Evolutionary conservation across 768 basidiomycete species (phyloP).

Genomic region (Termitomyces sp.): DNA sequence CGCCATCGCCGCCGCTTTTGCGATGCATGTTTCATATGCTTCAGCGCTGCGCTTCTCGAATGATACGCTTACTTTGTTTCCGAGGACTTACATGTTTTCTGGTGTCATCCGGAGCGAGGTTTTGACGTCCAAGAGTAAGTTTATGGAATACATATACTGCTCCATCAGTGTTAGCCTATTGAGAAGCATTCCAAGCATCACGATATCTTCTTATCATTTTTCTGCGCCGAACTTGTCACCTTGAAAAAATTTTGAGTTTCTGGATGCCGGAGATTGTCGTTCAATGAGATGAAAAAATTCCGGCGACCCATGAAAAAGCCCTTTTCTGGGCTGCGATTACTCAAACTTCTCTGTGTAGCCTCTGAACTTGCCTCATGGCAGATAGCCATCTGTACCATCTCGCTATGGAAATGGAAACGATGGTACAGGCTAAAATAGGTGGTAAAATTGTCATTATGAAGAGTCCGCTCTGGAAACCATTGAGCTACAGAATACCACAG

Average conservation of each 20-base stretch:
- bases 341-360: background rate
- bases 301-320: background rate
- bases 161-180: background rate
- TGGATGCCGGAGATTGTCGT: background rate
- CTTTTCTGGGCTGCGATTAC: too few species aligned
- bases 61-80: background rate
- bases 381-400: background rate
- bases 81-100: constrained; percentile 2
- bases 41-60: background rate
- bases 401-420: background rate
- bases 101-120: background rate
- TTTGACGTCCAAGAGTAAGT: background rate
- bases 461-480: background rate
- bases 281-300: background rate
- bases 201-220: background rate
- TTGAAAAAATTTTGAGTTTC: background rate
- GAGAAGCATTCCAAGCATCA: background rate
- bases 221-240: background rate
- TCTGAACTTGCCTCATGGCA: background rate
- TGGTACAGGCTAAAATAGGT: background rate
- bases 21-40: constrained; percentile 4
- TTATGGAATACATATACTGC: background rate
- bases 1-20: constrained; percentile 3
- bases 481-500: background rate
- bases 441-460: background rate